phyloP scores from a whole-genome alignment of 176 grass and related monocot genomes.

The Lolium perenne region DNA sequence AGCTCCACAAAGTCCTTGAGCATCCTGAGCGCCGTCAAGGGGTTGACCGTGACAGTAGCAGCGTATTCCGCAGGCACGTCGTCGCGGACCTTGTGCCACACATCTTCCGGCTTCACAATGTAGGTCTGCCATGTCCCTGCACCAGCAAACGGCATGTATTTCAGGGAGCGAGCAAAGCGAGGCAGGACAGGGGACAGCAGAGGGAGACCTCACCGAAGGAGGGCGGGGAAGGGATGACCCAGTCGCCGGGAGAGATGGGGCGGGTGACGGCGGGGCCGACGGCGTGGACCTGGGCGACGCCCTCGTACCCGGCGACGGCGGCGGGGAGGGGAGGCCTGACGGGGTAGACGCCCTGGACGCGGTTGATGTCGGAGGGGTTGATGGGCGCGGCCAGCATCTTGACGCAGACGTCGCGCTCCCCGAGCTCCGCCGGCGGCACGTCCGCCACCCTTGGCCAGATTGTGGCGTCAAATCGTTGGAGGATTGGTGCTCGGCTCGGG shows the following conservation, averaged over 20 bases:
- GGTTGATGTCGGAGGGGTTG: slow-evolving; percentile 96
- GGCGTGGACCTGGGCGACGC: slow-evolving; percentile 78
- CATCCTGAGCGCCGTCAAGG: slow-evolving; percentile 74
- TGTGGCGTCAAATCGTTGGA: not conserved
- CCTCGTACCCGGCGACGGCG: slow-evolving; percentile 87
- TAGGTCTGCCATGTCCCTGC: slow-evolving; percentile 86
- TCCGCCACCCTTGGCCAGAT: slow-evolving; percentile 45
- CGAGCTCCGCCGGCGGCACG: slow-evolving; percentile 54
- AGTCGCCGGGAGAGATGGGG: slow-evolving; percentile 67
- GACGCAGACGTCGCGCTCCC: slow-evolving; percentile 77
- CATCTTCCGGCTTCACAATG: slow-evolving; percentile 65
- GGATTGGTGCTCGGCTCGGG: not conserved
- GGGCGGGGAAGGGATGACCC: slow-evolving; percentile 87
- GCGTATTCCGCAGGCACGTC: slow-evolving; percentile 83
- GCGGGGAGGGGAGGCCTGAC: slow-evolving; percentile 71
- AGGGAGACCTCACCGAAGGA: slow-evolving; percentile 61
- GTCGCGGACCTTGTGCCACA: slow-evolving; percentile 75
- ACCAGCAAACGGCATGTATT: not conserved
- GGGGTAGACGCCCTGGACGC: slow-evolving; percentile 93
- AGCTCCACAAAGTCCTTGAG: slow-evolving; percentile 76
- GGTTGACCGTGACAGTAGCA: slow-evolving; percentile 85
- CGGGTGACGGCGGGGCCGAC: slow-evolving; percentile 60
- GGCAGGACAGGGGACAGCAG: not conserved
- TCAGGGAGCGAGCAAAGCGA: not conserved
- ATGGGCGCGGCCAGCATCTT: slow-evolving; percentile 90